phyloP scores from a whole-genome alignment of 2,329 filamentous ascomycete species.

The Trichoderma sp. region DNA sequence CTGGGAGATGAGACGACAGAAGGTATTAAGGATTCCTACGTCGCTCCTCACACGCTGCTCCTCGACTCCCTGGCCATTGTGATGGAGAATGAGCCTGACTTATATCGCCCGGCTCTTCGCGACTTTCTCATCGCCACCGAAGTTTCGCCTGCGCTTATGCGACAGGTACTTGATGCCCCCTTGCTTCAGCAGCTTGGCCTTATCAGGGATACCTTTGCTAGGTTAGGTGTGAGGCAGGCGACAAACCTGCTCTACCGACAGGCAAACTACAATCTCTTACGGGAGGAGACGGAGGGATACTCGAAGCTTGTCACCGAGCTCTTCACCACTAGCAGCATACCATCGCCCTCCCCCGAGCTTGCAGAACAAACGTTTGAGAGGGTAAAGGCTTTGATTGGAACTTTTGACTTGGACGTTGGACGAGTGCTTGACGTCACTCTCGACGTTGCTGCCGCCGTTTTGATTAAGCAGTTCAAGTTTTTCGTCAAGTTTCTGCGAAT shows the following conservation, averaged over 20 bases:
- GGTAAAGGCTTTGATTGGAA: conserved; percentile 91
- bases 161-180: conserved; percentile 76
- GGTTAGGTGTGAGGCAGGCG: conserved; percentile 80
- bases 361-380: conserved; percentile 85
- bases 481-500: conserved; percentile 88
- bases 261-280: conserved; percentile 91
- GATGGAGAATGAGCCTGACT: conserved; percentile 62
- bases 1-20: conserved; percentile 55
- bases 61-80: conserved; percentile 80
- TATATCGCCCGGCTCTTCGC: conserved; percentile 52
- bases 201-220: conserved; percentile 79
- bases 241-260: conserved; percentile 94
- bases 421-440: conserved; percentile 90
- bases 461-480: conserved; percentile 90
- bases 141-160: conserved; percentile 69
- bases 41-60: conserved; percentile 66
- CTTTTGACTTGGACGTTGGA: conserved; percentile 94
- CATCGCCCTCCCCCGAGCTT: conserved; percentile 68
- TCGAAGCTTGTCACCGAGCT: conserved; percentile 94
- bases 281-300: conserved; percentile 95
- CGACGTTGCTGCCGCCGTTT: conserved; percentile 88
- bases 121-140: conserved; percentile 69
- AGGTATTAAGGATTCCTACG: conserved; percentile 47
- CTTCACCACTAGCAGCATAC: conserved; percentile 78
- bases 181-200: conserved; percentile 73